Percentiles rank a stretch among this genome's conserved stretches.
Conservation (phyloP, 2,329 filamentous ascomycete genomes). For the Epichloe sibirici region DNA sequence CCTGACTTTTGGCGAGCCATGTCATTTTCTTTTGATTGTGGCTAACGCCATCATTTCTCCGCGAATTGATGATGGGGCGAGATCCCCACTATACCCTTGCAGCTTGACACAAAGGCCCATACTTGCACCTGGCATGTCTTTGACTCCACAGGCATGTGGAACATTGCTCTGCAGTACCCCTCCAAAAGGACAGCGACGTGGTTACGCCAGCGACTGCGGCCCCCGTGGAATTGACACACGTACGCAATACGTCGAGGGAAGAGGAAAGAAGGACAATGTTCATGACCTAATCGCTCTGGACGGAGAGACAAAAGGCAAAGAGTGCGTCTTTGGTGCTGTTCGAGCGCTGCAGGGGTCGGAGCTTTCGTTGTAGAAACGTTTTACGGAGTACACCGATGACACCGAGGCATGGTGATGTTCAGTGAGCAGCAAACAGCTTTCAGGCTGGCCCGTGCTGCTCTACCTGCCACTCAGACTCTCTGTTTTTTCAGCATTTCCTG, state of each 20-base stretch:
- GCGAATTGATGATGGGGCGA: background rate
- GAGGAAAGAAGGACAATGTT: too few species aligned
- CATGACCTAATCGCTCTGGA: too few species aligned
- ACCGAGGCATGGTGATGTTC: too few species aligned
- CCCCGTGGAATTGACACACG: too few species aligned
- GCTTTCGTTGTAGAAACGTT: too few species aligned
- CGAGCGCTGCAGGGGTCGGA: too few species aligned
- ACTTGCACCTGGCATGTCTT: background rate
- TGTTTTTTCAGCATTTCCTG: background rate
- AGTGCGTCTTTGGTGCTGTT: too few species aligned
- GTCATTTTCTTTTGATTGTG: background rate
- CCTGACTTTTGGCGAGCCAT: background rate
- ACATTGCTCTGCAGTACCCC: background rate
- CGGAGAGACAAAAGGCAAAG: too few species aligned
- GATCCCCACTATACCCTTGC: background rate
- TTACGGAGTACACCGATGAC: too few species aligned
- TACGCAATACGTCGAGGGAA: too few species aligned
- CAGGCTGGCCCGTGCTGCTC: background rate
- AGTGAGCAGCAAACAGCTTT: background rate
- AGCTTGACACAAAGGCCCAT: background rate
- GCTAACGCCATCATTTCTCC: background rate
- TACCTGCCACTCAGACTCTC: background rate
- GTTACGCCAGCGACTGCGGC: too few species aligned
- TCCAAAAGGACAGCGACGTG: too few species aligned
- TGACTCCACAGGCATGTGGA: background rate